Conservation (phyloP, 2,329 filamentous ascomycete species). For the Paecilomyces dactylethromorphus region DNA sequence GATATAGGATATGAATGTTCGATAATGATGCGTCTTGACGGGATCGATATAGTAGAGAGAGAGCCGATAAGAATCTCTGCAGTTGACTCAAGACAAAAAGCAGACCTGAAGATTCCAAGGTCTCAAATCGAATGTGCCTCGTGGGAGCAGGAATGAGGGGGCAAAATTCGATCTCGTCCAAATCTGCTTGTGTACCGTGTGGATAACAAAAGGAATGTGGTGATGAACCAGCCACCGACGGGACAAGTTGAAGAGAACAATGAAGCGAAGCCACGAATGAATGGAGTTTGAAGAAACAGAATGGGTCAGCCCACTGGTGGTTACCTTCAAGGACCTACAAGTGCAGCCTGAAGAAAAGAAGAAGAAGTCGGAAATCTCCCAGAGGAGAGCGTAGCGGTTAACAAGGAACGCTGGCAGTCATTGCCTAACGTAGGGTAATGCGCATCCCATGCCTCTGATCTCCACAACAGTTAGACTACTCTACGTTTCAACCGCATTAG, state of each 20-base stretch:
- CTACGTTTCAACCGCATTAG: not conserved
- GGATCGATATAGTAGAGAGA: not conserved
- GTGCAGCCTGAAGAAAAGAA: not conserved
- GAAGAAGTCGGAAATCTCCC: not conserved
- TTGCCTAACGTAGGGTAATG: not conserved
- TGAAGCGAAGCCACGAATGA: conserved; percentile 2
- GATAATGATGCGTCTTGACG: not conserved
- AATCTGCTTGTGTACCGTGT: conserved; percentile 5
- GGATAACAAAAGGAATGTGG: conserved; percentile 25
- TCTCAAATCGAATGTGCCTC: not conserved
- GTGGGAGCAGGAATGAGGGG: not conserved
- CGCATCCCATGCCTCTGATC: not conserved
- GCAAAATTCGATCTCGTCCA: not conserved
- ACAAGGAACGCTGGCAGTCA: not conserved
- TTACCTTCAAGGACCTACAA: not conserved
- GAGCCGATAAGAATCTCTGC: not conserved
- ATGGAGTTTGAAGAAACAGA: conserved; percentile 6
- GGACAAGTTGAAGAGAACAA: not conserved
- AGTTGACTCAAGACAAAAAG: not conserved
- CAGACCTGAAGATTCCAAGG: not conserved
- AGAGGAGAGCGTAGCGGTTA: not conserved
- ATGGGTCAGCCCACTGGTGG: conserved; percentile 3
- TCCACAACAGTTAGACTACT: not conserved
- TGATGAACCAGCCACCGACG: conserved; percentile 18
- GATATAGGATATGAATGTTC: not conserved